A percentile compares a stretch with the other conserved stretches of the same genome.
phyloP scores from a whole-genome alignment of 352 stramenopile species.

The Pythium periplocum region DNA sequence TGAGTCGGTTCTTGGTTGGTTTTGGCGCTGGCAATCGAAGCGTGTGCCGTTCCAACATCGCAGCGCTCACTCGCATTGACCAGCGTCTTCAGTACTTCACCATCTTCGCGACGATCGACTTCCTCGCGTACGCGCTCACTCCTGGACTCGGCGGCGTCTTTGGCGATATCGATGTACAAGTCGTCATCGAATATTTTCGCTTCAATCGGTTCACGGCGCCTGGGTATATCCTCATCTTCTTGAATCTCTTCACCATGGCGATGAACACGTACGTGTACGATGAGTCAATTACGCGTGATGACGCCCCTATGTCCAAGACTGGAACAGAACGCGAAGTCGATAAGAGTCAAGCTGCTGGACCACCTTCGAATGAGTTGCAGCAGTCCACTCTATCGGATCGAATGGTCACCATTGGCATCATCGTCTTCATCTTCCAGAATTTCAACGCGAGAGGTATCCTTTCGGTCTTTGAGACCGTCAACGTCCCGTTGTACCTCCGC shows the following conservation, averaged over 20 bases:
- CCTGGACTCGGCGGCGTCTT: constrained; percentile 53
- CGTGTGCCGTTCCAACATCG: constrained; percentile 66
- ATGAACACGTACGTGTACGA: constrained; percentile 48
- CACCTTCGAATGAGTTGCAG: background rate
- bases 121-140: constrained; percentile 65
- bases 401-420: constrained; percentile 30
- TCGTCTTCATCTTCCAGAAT: constrained; percentile 67
- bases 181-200: constrained; percentile 31
- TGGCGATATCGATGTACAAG: constrained; percentile 27
- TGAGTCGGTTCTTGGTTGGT: constrained; percentile 61
- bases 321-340: no score
- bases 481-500: constrained; percentile 49
- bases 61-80: constrained; percentile 46
- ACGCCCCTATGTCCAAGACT: constrained; percentile 22
- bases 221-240: constrained; percentile 38
- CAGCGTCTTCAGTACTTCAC: constrained; percentile 62
- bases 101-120: constrained; percentile 61
- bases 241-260: constrained; percentile 45
- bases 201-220: constrained; percentile 60
- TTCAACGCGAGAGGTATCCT: constrained; percentile 55
- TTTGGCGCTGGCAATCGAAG: constrained; percentile 69
- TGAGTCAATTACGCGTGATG: constrained; percentile 29
- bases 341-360: no score
- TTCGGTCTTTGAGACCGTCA: constrained; percentile 70
- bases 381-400: constrained; percentile 23